A percentile compares a stretch with the other conserved stretches of the same genome.
These are phyloP conservation scores for Phallus indusiatus DNA, from an alignment of 768 basidiomycete genomes.

Conservation along the genomic window DNA sequence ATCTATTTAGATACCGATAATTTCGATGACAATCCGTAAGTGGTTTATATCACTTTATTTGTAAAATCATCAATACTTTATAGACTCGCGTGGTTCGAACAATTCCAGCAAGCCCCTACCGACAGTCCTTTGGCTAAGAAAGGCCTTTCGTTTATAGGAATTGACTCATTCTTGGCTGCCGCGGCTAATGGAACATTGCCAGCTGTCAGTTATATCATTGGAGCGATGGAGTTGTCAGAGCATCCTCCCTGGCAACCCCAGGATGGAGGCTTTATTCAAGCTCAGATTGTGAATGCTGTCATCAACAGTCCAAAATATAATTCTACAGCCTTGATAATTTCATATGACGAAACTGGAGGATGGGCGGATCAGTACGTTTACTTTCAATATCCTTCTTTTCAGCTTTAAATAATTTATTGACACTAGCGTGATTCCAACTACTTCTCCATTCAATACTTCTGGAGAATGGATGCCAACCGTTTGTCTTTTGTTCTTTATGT, in stretches of 20 bases:
- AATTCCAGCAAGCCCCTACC: background rate
- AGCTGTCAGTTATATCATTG: constrained; percentile 10
- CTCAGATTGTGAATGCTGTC: constrained; percentile 9
- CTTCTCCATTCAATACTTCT: constrained; percentile 6
- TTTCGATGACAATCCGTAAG: constrained; percentile 10
- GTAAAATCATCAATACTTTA: background rate
- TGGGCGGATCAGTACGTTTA: constrained; percentile 8
- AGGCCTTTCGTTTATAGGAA: constrained; percentile 7
- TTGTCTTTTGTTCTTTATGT: background rate
- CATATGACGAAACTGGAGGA: constrained; percentile 13
- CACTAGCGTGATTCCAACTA: constrained; percentile 3
- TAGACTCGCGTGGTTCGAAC: constrained; percentile 5
- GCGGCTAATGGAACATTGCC: constrained; percentile 9
- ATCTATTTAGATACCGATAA: constrained; percentile 1
- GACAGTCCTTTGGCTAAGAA: constrained; percentile 1
- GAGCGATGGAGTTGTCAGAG: constrained; percentile 10
- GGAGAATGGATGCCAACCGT: constrained; percentile 10
- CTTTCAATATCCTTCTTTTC: background rate
- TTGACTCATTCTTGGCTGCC: constrained; percentile 7
- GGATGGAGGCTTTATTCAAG: constrained; percentile 7
- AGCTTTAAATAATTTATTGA: background rate
- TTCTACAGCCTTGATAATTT: constrained; percentile 8
- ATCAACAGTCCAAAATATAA: constrained; percentile 10
- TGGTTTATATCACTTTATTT: background rate
- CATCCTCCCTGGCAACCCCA: constrained; percentile 5